Evolutionary conservation across 2,329 filamentous ascomycete genomes (phyloP).

Genomic region (Hypoxylon sp.): DNA sequence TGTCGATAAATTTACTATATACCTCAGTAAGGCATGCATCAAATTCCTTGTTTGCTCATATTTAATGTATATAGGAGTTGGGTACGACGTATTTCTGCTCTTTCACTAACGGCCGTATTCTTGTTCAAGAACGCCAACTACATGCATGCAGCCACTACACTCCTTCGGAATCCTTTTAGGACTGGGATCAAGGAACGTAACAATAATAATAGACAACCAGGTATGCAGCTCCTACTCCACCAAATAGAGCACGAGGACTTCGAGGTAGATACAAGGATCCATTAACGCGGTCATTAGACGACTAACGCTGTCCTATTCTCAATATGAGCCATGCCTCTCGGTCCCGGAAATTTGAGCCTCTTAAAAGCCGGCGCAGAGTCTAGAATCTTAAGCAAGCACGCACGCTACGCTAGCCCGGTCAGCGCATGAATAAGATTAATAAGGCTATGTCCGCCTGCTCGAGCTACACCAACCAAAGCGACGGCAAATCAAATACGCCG

Average conservation of each 20-base stretch:
- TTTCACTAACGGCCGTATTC: neutral
- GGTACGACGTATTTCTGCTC: neutral
- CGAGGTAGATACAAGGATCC: neutral
- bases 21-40: neutral
- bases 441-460: neutral
- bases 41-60: neutral
- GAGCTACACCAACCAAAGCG: neutral
- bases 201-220: neutral
- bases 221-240: neutral
- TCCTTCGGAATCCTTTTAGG: neutral
- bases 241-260: neutral
- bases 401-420: neutral
- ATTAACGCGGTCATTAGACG: neutral
- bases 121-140: neutral
- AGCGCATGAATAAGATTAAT: constrained; percentile 1
- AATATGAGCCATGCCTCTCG: neutral
- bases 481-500: neutral
- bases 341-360: neutral
- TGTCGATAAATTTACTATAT: neutral
- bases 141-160: neutral
- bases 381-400: neutral
- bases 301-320: neutral
- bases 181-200: neutral
- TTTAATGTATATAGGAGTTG: neutral
- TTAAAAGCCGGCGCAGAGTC: neutral